Conservation (phyloP, 495 filamentous ascomycete genomes). For the Penicillium desertorum region DNA sequence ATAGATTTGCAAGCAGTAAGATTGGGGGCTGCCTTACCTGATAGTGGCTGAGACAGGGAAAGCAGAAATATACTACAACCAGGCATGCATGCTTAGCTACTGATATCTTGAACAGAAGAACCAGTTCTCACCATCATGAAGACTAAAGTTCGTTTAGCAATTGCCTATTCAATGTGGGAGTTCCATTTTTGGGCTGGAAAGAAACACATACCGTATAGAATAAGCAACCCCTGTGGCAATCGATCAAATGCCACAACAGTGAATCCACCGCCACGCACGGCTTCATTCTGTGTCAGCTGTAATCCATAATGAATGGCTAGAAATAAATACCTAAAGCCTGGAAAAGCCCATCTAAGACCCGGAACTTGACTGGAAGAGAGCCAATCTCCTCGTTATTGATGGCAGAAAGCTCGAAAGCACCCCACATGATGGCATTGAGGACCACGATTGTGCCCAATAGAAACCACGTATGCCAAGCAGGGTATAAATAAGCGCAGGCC, state of each 20-base stretch:
- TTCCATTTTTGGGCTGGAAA: background rate
- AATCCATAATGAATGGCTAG: background rate
- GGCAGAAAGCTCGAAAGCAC: conserved; percentile 73
- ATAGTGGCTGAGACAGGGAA: conserved; percentile 60
- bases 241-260: conserved; percentile 69
- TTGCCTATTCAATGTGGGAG: background rate
- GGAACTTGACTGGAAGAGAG: conserved; percentile 51
- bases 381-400: conserved; percentile 63
- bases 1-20: background rate
- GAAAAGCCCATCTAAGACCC: conserved; percentile 75
- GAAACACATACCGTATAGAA: conserved; percentile 56
- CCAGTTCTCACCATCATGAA: conserved; percentile 67
- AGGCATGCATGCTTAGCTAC: conserved; percentile 1
- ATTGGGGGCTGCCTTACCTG: conserved; percentile 27
- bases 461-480: conserved; percentile 73
- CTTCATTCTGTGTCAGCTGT: conserved; percentile 28
- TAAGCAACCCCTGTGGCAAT: conserved; percentile 68
- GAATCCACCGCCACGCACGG: conserved; percentile 79
- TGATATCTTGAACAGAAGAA: conserved; percentile 3
- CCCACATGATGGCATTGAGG: conserved; percentile 78
- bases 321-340: conserved; percentile 60
- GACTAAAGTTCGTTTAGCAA: conserved; percentile 37
- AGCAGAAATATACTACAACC: conserved; percentile 56
- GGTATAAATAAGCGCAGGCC: conserved; percentile 75
- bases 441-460: conserved; percentile 65